A percentile compares a stretch with the other conserved stretches of the same genome.
These are phyloP conservation scores for Acanthamoeba quina DNA, from an alignment of 208 protist species.

Conservation along the genomic window DNA sequence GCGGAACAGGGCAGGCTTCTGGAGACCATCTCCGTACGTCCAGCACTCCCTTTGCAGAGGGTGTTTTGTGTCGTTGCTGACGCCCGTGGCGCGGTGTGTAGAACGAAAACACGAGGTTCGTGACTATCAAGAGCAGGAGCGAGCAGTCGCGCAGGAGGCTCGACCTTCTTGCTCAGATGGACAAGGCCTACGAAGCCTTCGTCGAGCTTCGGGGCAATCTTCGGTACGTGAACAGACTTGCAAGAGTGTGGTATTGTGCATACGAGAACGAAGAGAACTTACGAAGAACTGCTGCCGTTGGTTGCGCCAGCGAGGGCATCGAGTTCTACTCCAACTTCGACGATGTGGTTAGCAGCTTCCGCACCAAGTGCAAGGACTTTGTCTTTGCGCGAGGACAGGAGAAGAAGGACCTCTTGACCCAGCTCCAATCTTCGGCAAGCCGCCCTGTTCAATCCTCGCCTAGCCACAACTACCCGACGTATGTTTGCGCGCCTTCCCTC, in stretches of 20 bases:
- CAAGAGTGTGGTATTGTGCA: too few relatives aligned
- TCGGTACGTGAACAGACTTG: not conserved
- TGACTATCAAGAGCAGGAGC: slow-evolving; percentile 4
- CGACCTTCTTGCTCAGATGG: not conserved
- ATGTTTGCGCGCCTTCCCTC: not conserved
- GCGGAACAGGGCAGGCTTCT: not conserved
- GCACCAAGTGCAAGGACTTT: slow-evolving; percentile 64
- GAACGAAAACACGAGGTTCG: slow-evolving; percentile 44
- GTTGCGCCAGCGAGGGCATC: not conserved
- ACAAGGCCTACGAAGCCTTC: slow-evolving; percentile 36
- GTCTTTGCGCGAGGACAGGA: slow-evolving; percentile 2
- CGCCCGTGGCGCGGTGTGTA: not conserved
- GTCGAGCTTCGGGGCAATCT: not conserved
- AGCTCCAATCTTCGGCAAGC: not conserved
- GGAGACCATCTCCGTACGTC: not conserved
- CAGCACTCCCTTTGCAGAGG: too few relatives aligned
- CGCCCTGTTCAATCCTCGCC: not conserved
- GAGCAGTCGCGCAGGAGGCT: slow-evolving; percentile 3
- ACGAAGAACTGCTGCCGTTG: not conserved
- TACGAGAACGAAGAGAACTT: not conserved
- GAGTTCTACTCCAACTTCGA: slow-evolving; percentile 62
- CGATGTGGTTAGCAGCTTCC: slow-evolving; percentile 26
- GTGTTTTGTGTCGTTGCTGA: not conserved
- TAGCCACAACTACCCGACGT: not conserved
- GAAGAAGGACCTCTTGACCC: slow-evolving; percentile 31